Evolutionary conservation across 2,329 filamentous ascomycete genomes (phyloP), one percentile per base, ranked within the genome.

Genomic region (Trichoderma koningii): DNA sequence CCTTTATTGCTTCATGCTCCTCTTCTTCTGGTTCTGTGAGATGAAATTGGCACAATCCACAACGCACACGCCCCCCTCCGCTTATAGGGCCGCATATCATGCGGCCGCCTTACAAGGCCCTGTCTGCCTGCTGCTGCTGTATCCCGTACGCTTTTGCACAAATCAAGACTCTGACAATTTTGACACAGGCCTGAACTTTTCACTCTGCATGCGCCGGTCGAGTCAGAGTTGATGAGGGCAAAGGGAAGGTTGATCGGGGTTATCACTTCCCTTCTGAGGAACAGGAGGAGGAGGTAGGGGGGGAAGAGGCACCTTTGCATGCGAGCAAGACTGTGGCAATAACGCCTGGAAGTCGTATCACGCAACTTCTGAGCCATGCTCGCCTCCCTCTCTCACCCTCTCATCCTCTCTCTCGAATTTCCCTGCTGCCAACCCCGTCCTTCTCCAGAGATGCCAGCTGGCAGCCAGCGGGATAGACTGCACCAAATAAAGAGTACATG

Each of bases 31-130:
- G 19, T 48, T 48, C 34, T 5, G 12, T 23, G 45, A 10, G 12
- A 42, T 34, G 2, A 63, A 61, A 63, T 53, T 48, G 63, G 48
- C 63, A 57, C 53, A 55, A 45, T n/a, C 51, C 48, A 38, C 19
- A 7, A 66, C 38, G 51, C 64, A 64, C 64, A 66, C 64, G 42
- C 64, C 59, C 64, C 63, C 64, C 48, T 66, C 60, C 59, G 64
- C 61, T 63, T 52, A 56, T 52, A 66, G 66, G 70, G 71, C 68
- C 71, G 71, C 71, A 69, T 71, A 59, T 60, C 41, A 68, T 64
- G 70, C 69, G 69, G 66, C 71, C 71, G 64, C 64, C 68, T 67
- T 67, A 63, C 60, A 45, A 38, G 26, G 60, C 50, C 50, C 60
- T 55, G 48, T 38, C 48, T 53, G 59, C 48, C 30, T 34, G 7